These are phyloP conservation scores for Sporothrix euskadiensis DNA, from an alignment of 2,329 filamentous ascomycete genomes.

Conservation along the genomic window DNA sequence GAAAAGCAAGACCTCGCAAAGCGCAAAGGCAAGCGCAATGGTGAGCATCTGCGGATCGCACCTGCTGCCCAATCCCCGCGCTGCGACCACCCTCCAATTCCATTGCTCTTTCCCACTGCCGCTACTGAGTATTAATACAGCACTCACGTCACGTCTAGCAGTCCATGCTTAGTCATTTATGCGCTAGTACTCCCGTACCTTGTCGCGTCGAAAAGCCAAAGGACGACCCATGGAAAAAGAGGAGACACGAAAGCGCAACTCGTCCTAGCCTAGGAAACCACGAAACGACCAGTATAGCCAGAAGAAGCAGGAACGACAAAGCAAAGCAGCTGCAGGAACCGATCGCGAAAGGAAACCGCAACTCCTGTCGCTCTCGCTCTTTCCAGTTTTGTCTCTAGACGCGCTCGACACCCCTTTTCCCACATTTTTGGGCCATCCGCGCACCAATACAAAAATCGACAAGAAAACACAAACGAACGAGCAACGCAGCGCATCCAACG, in stretches of 20 bases:
- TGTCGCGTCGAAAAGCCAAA: slow-evolving; percentile 17
- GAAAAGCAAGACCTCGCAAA: not conserved
- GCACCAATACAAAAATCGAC: not conserved
- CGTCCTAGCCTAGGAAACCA: slow-evolving; percentile 5
- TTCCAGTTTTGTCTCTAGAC: not conserved
- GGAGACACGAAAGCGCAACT: slow-evolving; percentile 13
- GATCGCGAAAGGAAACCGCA: not conserved
- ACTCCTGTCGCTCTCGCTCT: not conserved
- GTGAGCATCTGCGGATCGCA: not conserved
- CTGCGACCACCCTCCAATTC: slow-evolving; percentile 4
- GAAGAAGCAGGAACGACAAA: slow-evolving; percentile 12
- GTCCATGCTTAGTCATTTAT: not conserved
- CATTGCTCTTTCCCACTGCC: not conserved
- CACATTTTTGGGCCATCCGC: not conserved
- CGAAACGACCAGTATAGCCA: not conserved
- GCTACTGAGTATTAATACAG: not conserved
- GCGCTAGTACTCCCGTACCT: not conserved
- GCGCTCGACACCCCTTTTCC: not conserved
- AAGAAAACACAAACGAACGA: not conserved
- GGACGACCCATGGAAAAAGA: slow-evolving; percentile 13
- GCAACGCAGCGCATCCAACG: not conserved
- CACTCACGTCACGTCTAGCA: not conserved
- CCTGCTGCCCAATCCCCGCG: slow-evolving; percentile 4
- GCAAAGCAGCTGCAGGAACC: not conserved
- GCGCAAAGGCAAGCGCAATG: too few species aligned